phyloP scores from a whole-genome alignment of 1,284 basidiomycete species.

The Cryptococcus hybrid region DNA sequence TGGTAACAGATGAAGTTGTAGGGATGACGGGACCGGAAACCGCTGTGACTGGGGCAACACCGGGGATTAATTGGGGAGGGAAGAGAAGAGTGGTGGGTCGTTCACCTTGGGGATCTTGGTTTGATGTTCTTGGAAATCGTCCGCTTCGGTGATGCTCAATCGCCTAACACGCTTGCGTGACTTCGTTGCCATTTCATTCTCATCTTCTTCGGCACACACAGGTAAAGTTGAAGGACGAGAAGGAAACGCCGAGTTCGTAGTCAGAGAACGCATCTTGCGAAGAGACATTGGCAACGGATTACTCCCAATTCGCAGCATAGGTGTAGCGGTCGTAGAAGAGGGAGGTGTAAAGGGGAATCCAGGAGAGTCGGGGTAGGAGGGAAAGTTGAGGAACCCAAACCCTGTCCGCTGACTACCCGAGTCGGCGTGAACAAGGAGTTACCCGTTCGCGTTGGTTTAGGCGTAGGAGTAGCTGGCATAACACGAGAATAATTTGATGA shows the following conservation, averaged over 20 bases:
- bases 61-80: neutral
- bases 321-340: neutral
- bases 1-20: conserved; percentile 25
- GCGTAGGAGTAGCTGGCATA: conserved; percentile 19
- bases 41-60: neutral
- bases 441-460: neutral
- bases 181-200: neutral
- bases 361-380: conserved; percentile 20
- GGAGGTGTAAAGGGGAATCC: neutral
- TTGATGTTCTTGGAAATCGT: neutral
- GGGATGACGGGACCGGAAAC: conserved; percentile 2
- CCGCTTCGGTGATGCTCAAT: conserved; percentile 22
- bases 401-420: neutral
- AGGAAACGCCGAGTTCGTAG: neutral
- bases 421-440: neutral
- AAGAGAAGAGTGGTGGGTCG: neutral
- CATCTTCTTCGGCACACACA: neutral
- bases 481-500: conserved; percentile 12
- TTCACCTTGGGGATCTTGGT: neutral
- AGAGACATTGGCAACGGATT: conserved; percentile 22
- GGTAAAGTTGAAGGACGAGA: neutral
- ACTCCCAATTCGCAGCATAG: conserved; percentile 11
- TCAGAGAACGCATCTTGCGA: neutral
- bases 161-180: conserved; percentile 5
- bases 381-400: conserved; percentile 10